Evolutionary conservation across 768 basidiomycete genomes (phyloP).

Genomic region (Suillus cothurnatus): DNA sequence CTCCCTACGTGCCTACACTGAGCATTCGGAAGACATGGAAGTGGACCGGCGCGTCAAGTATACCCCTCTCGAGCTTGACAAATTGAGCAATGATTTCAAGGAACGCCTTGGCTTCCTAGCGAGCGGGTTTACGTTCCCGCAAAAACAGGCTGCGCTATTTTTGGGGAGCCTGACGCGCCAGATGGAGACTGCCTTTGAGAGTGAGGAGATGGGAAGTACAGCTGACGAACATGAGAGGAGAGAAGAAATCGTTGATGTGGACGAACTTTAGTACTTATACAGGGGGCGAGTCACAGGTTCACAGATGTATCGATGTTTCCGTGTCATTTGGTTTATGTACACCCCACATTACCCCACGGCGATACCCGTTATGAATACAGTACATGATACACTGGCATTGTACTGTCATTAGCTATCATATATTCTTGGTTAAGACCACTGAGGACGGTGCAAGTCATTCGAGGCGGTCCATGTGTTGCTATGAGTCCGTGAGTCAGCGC

Average conservation of each 20-base stretch:
- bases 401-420: neutral
- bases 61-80: conserved; percentile 63
- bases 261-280: neutral
- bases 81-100: conserved; percentile 58
- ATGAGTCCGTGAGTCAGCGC: neutral
- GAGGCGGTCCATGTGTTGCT: neutral
- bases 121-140: conserved; percentile 67
- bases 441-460: neutral
- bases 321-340: neutral
- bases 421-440: neutral
- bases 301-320: neutral
- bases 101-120: conserved; percentile 62
- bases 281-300: neutral
- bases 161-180: conserved; percentile 26
- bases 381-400: neutral
- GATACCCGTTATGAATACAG: neutral
- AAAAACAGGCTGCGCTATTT: conserved; percentile 68
- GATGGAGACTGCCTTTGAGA: conserved; percentile 2
- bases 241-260: neutral
- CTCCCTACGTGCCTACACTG: conserved; percentile 51
- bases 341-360: neutral
- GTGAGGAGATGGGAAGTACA: neutral
- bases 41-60: conserved; percentile 48
- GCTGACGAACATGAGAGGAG: neutral
- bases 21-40: conserved; percentile 36